Base-by-base conservation (phyloP, 352 stramenopile genomes). In the Globisporangium cylindrosporum region DNA sequence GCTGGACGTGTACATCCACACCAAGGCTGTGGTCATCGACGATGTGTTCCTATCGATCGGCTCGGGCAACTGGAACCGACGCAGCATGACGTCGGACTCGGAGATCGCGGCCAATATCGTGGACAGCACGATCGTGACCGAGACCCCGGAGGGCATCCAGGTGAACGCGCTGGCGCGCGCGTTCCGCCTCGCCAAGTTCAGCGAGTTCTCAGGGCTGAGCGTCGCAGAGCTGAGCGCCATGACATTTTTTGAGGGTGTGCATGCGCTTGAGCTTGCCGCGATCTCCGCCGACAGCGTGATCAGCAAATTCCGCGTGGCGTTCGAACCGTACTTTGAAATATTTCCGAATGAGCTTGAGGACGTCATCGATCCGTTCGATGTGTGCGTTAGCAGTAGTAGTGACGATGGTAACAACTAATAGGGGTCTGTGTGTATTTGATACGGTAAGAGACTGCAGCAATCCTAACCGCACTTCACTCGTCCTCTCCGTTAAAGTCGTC, bases 1-100 rank as follows among this genome's bases (percentile, higher is more conserved):
- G n/a, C 38, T 70, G 25, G 55, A 72, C 34, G 68, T 90, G 25
- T 91, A 86, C 68, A 66, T 91, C 22, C 82, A 91, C 67, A 74
- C 69, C 38, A 89, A 89, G 57, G 76, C 83, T 9, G 51, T 90
- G 46, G 32, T 90, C 20, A 48, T 71, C 64, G 49, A 66, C 51
- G 36, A 71, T 51, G 18, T 67, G 59, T 46, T 41, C 59, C 25
- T 49, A 2, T 15, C 66, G 24, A 24, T 71, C 25, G 66, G 66
- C 25, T 92, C 82, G 7, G 74, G 73, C 32, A 92, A 92, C 68
- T 92, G 81, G 84, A 90, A 92, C 61, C 72, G 76, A 0, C 79
- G 77, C 53, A 83, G 80, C 58, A 89, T 89, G 78, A 89, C 79
- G 3, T 80, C 69, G 12, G 82, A 88, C 75, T 79, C 73, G 49